Conservation (phyloP, 1,284 basidiomycete genomes). For the Athelia sp. region DNA sequence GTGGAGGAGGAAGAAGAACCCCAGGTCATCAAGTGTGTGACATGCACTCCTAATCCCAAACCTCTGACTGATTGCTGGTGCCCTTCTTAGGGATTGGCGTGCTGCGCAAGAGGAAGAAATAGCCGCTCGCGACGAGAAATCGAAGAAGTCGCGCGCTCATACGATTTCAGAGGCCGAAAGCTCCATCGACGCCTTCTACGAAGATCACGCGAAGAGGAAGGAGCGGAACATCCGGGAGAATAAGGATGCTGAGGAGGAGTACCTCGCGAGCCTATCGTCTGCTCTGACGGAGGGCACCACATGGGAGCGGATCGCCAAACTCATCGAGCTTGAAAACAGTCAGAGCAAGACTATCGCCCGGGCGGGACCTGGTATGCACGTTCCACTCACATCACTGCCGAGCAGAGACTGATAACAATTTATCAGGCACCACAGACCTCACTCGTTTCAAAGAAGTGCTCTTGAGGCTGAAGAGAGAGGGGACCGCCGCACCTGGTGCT, state of each 20-base stretch:
- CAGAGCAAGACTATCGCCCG: conserved; percentile 95
- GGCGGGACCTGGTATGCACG: conserved; percentile 76
- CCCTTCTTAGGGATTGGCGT: conserved; percentile 71
- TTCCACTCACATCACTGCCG: too few relatives aligned
- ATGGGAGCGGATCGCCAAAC: conserved; percentile 90
- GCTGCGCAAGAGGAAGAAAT: conserved; percentile 87
- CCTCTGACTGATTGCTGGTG: conserved; percentile 1
- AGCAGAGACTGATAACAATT: too few relatives aligned
- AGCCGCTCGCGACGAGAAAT: conserved; percentile 71
- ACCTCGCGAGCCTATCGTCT: conserved; percentile 68
- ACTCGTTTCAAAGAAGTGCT: conserved; percentile 90
- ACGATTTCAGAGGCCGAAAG: conserved; percentile 87
- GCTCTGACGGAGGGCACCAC: conserved; percentile 89
- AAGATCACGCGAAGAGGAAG: conserved; percentile 89
- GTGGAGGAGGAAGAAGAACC: conserved; percentile 78
- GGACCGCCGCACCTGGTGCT: conserved; percentile 86
- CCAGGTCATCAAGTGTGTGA: conserved; percentile 75
- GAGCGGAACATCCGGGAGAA: conserved; percentile 92
- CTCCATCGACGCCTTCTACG: conserved; percentile 95
- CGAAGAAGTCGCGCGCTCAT: conserved; percentile 79
- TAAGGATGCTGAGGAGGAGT: conserved; percentile 89
- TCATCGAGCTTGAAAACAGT: conserved; percentile 90
- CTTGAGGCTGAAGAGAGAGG: conserved; percentile 82
- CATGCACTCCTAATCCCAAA: background rate
- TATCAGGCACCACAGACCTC: conserved; percentile 68